Evolutionary conservation across 345 rosid species (phyloP), one percentile per base, ranked within the genome.

Genomic region (Kandelia obovata): DNA sequence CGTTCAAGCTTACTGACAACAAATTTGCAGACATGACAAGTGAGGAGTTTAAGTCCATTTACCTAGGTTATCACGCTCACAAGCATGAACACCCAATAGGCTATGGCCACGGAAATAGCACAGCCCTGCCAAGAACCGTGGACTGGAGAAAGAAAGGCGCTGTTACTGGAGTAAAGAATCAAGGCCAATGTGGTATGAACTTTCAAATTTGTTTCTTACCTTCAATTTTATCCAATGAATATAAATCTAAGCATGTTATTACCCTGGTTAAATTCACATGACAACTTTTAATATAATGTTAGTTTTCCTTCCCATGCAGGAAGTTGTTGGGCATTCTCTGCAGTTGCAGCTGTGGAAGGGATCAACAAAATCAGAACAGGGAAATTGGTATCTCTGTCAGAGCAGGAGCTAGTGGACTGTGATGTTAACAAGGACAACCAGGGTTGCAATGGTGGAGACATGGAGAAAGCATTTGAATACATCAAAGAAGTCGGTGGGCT

Each of bases 271-370:
- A 23, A 31, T 57, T 49, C 26, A 9, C 15, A 66, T 11, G 15
- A 32, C 5, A 25, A 19, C 19, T 62, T 16, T 26, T 46, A 13
- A 58, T 66, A 49, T 30, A 26, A 23, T 3, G 30, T 56, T 23
- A 56, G 5, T 20, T 56, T 32, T 47, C 71, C 21, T 60, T 58
- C 51, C 47, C 20, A 25, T 72, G 34, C 86, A 90, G 96, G 96
- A 69, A 85, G 96, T 66, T 95, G 98, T 66, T 95, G 99, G 99
- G 99, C 98, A 6, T 95, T 95, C 46, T 87, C 98, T 5, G 87
- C 99, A 5, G 88, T 92, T 64, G 91, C 93, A 53, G 94, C 99
- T 1, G 78, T 92, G 23, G 92, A 95, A 82, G 92, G 96, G 73
- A 81, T 90, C 82, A 83, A 83, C 85, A 75, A 84, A 70, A 84